Evolutionary conservation across 2,329 filamentous ascomycete genomes (phyloP).

Genomic region (Alternaria atra): DNA sequence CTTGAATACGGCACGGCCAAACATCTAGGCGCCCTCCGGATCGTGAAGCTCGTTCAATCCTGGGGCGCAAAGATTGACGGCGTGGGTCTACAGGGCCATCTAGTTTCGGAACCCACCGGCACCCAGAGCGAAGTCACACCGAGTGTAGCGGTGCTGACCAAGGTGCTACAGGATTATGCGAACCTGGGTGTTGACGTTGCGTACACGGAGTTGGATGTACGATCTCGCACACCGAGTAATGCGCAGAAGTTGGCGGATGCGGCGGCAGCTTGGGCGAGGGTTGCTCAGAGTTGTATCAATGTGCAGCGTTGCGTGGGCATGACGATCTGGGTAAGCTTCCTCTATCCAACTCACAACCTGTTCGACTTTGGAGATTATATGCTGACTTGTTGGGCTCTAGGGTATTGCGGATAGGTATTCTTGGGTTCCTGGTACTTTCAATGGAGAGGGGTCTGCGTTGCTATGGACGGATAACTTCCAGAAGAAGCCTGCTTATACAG

Average conservation of each 20-base stretch:
- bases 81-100: conserved; percentile 68
- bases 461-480: conserved; percentile 43
- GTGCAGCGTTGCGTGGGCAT: conserved; percentile 49
- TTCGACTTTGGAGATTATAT: conserved; percentile 1
- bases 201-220: conserved; percentile 69
- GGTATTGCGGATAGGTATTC: conserved; percentile 46
- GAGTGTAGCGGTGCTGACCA: conserved; percentile 54
- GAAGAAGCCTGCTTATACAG: conserved; percentile 46
- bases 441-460: conserved; percentile 46
- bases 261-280: conserved; percentile 56
- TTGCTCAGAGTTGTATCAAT: conserved; percentile 47
- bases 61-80: conserved; percentile 64
- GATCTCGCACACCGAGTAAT: conserved; percentile 57
- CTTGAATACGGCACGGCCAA: conserved; percentile 64
- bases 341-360: not conserved
- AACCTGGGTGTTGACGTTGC: conserved; percentile 66
- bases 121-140: conserved; percentile 52
- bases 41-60: conserved; percentile 50
- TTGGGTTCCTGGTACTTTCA: conserved; percentile 50
- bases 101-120: conserved; percentile 62
- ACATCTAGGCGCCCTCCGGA: conserved; percentile 39
- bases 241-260: conserved; percentile 50
- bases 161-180: conserved; percentile 62
- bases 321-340: conserved; percentile 56
- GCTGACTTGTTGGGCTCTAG: conserved; percentile 18